Percentiles rank a stretch among this genome's conserved stretches.
Evolutionary conservation across 2,329 filamentous ascomycete genomes (phyloP).

Genomic region (Apiospora sp.): DNA sequence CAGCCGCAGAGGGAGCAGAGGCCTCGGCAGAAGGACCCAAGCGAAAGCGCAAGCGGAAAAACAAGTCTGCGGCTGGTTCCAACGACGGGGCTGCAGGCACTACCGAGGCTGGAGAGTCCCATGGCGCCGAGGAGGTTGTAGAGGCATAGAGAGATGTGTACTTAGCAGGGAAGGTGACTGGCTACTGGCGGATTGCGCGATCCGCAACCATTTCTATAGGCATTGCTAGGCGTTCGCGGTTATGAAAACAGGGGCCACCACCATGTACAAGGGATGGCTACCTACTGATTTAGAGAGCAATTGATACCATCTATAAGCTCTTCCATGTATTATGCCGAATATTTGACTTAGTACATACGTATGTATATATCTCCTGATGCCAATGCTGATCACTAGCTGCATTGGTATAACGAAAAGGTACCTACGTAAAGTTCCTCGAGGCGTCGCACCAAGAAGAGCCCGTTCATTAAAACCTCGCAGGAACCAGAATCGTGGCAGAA

Average conservation of each 20-base stretch:
- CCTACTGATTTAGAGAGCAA: constrained; percentile 15
- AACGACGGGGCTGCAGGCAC: constrained; percentile 24
- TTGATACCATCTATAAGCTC: constrained; percentile 17
- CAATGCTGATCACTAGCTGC: neutral
- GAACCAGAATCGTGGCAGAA: too few relatives aligned
- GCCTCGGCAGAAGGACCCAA: constrained; percentile 39
- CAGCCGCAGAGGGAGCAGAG: constrained; percentile 24
- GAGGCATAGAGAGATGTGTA: constrained; percentile 2
- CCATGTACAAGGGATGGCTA: neutral
- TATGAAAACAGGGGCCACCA: constrained; percentile 11
- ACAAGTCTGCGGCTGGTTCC: constrained; percentile 34
- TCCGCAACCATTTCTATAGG: constrained; percentile 13
- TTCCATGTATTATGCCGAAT: neutral
- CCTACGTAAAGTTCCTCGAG: neutral
- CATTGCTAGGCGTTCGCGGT: constrained; percentile 20
- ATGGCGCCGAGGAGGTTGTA: neutral
- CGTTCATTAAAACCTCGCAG: neutral
- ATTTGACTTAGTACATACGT: neutral
- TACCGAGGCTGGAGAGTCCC: neutral
- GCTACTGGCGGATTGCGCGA: neutral
- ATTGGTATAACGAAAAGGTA: neutral
- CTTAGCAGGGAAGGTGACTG: neutral
- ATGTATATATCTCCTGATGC: neutral
- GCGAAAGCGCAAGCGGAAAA: constrained; percentile 48
- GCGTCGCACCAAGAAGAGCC: neutral